These are phyloP conservation scores for Penicillium ochrochloron DNA, from an alignment of 495 filamentous ascomycete species.

Conservation along the genomic window DNA sequence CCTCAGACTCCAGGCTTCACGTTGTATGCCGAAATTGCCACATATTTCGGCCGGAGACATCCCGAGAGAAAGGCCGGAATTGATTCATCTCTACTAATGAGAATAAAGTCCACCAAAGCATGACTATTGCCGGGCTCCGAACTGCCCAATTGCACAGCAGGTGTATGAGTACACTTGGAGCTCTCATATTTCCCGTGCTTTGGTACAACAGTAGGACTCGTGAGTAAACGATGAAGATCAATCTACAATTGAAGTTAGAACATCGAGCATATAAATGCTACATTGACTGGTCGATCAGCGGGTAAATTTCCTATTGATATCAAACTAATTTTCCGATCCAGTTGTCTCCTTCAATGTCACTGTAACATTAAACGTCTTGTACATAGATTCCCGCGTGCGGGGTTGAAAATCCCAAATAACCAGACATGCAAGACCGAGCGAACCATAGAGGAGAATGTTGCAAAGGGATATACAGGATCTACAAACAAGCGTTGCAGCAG, in stretches of 20 bases:
- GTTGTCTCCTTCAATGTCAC: neutral
- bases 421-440: neutral
- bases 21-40: neutral
- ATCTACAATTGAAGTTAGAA: neutral
- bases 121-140: neutral
- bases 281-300: neutral
- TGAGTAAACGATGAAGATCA: neutral
- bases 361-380: neutral
- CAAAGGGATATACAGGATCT: neutral
- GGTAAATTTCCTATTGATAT: neutral
- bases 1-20: neutral
- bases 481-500: neutral
- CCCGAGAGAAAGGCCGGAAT: neutral
- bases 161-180: neutral
- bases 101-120: neutral
- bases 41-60: neutral
- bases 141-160: neutral
- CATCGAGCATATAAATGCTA: slow-evolving; percentile 1
- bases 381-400: neutral
- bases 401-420: neutral
- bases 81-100: neutral
- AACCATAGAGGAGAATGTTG: slow-evolving; percentile 1
- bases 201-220: neutral
- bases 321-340: neutral
- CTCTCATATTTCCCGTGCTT: neutral